Evolutionary conservation across 495 filamentous ascomycete species (phyloP).

Genomic region (Lindgomyces ingoldianus): DNA sequence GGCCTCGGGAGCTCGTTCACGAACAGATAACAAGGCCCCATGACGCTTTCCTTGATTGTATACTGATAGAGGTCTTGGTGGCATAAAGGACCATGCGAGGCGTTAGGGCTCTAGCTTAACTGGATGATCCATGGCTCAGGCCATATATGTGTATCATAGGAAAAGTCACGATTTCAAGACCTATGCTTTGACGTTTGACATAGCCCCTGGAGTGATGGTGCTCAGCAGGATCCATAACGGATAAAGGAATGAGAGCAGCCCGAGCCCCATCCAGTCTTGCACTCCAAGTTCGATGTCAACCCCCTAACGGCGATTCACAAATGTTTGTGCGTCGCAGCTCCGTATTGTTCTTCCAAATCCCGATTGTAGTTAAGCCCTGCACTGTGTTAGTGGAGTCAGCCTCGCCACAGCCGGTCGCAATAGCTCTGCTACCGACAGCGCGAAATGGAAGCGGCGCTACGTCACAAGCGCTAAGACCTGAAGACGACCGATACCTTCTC

Average conservation of each 20-base stretch:
- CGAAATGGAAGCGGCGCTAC: constrained; percentile 1
- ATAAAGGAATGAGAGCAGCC: too few relatives aligned
- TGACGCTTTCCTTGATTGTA: constrained; percentile 28
- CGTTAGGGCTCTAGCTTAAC: constrained; percentile 15
- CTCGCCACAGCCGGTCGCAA: too few relatives aligned
- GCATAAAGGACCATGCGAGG: constrained; percentile 25
- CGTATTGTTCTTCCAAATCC: too few relatives aligned
- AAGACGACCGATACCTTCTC: background rate
- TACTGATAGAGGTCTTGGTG: constrained; percentile 23
- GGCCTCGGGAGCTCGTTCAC: background rate
- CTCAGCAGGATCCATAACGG: constrained; percentile 27
- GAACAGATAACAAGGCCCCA: too few relatives aligned
- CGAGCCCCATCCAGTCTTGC: too few relatives aligned
- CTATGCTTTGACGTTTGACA: background rate
- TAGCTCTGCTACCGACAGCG: background rate
- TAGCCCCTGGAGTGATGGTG: too few relatives aligned
- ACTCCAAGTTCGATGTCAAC: too few relatives aligned
- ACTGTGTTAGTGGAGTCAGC: too few relatives aligned
- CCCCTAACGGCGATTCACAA: too few relatives aligned
- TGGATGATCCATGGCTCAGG: constrained; percentile 1
- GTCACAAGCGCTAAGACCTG: constrained; percentile 3
- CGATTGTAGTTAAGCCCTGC: too few relatives aligned
- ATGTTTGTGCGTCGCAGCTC: too few relatives aligned
- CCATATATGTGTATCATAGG: constrained; percentile 29
- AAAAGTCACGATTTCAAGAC: background rate